Evolutionary conservation across 176 grass and related monocot genomes (phyloP).

Genomic region (Zoysia japonica): DNA sequence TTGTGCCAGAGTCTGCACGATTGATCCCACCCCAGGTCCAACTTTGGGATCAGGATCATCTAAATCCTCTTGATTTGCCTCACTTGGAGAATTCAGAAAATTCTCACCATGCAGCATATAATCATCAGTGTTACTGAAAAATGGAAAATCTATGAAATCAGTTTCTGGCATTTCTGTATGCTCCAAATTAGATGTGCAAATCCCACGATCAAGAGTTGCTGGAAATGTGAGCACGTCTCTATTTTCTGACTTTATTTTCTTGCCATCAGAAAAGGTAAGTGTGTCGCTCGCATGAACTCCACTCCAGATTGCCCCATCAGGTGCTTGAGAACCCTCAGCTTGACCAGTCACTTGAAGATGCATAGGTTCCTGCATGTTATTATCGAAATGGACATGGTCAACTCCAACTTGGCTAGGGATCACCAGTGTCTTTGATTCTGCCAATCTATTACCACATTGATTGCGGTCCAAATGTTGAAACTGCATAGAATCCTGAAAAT

Average conservation of each 20-base stretch:
- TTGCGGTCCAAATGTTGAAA: slow-evolving; percentile 50
- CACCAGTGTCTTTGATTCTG: slow-evolving; percentile 45
- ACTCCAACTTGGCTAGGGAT: slow-evolving; percentile 38
- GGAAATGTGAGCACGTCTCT: slow-evolving; percentile 25
- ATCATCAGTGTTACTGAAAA: slow-evolving; percentile 53
- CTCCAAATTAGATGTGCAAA: slow-evolving; percentile 49
- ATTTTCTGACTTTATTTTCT: slow-evolving; percentile 42
- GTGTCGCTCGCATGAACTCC: slow-evolving; percentile 30
- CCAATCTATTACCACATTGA: slow-evolving; percentile 41
- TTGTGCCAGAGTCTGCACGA: slow-evolving; percentile 35
- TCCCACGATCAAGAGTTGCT: slow-evolving; percentile 42
- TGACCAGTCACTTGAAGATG: slow-evolving; percentile 26
- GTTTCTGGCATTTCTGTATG: slow-evolving; percentile 39
- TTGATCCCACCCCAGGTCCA: slow-evolving; percentile 21
- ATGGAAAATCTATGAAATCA: slow-evolving; percentile 69
- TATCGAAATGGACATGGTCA: slow-evolving; percentile 39
- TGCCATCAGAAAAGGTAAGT: slow-evolving; percentile 39
- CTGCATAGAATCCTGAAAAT: slow-evolving; percentile 49
- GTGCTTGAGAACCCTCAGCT: slow-evolving; percentile 47
- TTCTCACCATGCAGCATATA: slow-evolving; percentile 63
- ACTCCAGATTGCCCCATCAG: slow-evolving; percentile 49
- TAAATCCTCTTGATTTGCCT: slow-evolving; percentile 49
- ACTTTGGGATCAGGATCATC: slow-evolving; percentile 41
- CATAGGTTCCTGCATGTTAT: slow-evolving; percentile 33
- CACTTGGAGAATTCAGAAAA: slow-evolving; percentile 62